A percentile compares a stretch with the other conserved stretches of the same genome.
Conservation (phyloP, 306 rosid genomes). For the Cicer cuneatum region DNA sequence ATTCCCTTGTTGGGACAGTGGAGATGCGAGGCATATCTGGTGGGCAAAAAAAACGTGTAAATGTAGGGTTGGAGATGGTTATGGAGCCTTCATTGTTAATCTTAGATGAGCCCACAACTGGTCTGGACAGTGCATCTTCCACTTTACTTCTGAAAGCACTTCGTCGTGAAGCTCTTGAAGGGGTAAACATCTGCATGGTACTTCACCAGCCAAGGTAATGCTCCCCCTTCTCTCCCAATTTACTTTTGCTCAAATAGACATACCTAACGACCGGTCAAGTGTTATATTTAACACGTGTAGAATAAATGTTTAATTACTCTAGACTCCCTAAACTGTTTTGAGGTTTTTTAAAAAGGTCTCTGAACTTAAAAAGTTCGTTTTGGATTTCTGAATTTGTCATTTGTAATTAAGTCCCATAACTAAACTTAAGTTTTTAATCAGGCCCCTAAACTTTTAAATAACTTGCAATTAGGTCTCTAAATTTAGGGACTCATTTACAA, state of each 20-base stretch:
- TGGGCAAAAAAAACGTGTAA: constrained; percentile 82
- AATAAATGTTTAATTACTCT: not conserved
- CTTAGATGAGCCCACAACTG: constrained; percentile 87
- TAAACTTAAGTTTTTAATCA: too few relatives aligned
- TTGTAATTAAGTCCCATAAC: too few relatives aligned
- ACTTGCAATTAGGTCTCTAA: not conserved
- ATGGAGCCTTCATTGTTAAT: constrained; percentile 86
- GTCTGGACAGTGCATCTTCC: constrained; percentile 84
- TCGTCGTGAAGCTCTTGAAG: constrained; percentile 83
- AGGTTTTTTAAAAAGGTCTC: too few relatives aligned
- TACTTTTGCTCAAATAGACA: not conserved
- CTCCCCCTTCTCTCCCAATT: constrained; percentile 7
- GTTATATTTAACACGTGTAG: not conserved
- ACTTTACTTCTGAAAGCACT: constrained; percentile 74
- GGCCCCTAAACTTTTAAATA: constrained; percentile 1
- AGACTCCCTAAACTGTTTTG: not conserved
- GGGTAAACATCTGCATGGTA: constrained; percentile 60
- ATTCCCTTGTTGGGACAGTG: constrained; percentile 82
- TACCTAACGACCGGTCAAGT: constrained; percentile 1
- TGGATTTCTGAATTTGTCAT: too few relatives aligned
- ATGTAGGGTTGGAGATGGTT: constrained; percentile 89
- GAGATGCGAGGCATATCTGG: constrained; percentile 84
- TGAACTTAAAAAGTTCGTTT: too few relatives aligned
- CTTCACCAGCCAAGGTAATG: constrained; percentile 87
- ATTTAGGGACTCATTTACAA: not conserved